Base-by-base conservation (phyloP, 75 land plant genomes). In the Larix kaempferi region DNA sequence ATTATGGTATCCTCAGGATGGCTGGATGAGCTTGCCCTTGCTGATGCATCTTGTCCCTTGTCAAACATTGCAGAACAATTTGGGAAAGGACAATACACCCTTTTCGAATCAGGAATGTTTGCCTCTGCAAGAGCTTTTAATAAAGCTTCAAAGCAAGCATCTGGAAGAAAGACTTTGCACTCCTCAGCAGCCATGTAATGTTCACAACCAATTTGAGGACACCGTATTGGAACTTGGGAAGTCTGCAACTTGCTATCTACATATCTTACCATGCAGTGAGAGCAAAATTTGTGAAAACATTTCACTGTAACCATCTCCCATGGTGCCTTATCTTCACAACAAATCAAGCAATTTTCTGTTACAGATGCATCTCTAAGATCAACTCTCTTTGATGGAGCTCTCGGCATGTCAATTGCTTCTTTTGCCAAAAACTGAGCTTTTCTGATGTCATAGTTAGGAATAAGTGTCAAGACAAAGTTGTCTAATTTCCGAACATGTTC, bases 281-380 rank as follows among this genome's bases (percentile, higher is more conserved):
- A 76, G 64, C 98, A 95, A 82, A 95, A 90, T 56, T 86, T 87
- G 79, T 95, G 95, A 56, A 80, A 81, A 76, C 98, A 95, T 13
- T 82, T 80, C 54, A 93, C 64, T 11, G 62, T 64, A 37, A 89
- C 60, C 86, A 89, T 84, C 74, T 92, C 84, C 44, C 78, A 57
- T 13, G 75, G 57, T 25, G 66, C 74, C 66, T 85, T 89, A 16
- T 89, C 91, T 67, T 95, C 91, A 65, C 91, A 82, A 76, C 98
- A 95, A 59, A 95, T 95, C 63, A 86, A 73, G 78, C 98, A 95
- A 56, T 74, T 41, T 49, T 84, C 79, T 52, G 21, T 52, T 37
- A 27, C 49, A 74, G 59, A 25, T 77, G 59, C 76, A 67, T 78
- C 83, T 61, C 78, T 22, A 59, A 76, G 56, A 65, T 56, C 73